A percentile compares a stretch with the other conserved stretches of the same genome.
Conservation (phyloP, 176 grass and related monocot genomes). For the Bothriochloa decipiens region DNA sequence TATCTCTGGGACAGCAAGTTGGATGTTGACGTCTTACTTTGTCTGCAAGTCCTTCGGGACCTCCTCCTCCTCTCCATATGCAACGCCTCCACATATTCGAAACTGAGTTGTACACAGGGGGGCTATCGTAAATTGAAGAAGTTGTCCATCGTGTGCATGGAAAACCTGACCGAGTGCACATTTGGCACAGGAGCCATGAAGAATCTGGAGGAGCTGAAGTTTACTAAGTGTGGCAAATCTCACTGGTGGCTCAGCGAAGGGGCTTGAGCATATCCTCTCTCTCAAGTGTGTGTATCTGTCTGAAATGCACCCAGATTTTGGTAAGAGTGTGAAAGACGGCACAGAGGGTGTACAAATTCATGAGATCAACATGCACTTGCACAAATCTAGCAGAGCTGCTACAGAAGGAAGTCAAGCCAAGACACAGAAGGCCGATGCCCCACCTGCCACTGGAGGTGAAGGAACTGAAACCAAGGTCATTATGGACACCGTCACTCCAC, state of each 20-base stretch:
- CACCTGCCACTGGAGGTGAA: too few species aligned
- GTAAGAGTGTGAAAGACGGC: neutral
- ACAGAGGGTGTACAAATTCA: neutral
- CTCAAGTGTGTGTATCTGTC: neutral
- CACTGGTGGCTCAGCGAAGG: too few species aligned
- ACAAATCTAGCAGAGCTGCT: neutral
- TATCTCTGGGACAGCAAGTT: slow-evolving; percentile 33
- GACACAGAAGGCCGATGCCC: too few species aligned
- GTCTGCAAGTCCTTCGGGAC: neutral
- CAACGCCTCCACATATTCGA: neutral
- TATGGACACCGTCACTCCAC: too few species aligned
- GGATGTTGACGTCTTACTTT: neutral
- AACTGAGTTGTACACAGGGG: neutral
- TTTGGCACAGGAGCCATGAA: neutral
- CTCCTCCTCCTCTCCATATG: neutral
- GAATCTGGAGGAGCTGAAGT: neutral
- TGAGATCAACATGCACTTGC: neutral
- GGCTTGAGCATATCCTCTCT: neutral
- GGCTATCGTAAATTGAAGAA: slow-evolving; percentile 17
- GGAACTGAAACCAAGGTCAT: too few species aligned
- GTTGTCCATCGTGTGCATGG: slow-evolving; percentile 4
- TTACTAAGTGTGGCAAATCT: slow-evolving; percentile 6
- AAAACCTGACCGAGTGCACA: neutral
- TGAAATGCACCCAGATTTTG: neutral
- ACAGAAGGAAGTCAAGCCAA: too few species aligned